Percentiles rank a stretch among this genome's conserved stretches.
Conservation (phyloP, 805 yeast species). For the Brettanomyces anomalus region DNA sequence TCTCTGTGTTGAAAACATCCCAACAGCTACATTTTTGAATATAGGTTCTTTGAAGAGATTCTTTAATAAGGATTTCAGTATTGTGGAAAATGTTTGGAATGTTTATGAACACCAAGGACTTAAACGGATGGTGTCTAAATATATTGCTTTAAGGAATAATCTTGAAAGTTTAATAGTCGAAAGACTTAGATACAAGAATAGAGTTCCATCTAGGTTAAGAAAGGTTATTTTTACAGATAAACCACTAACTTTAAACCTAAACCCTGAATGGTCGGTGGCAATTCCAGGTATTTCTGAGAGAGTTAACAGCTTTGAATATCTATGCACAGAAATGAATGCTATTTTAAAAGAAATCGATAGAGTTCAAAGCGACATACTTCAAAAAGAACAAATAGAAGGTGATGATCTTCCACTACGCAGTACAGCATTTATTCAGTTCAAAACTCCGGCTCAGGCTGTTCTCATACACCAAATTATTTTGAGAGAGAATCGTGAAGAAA, state of each 20-base stretch:
- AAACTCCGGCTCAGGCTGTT: slow-evolving; percentile 46
- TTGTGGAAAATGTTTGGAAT: slow-evolving; percentile 52
- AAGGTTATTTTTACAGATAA: slow-evolving; percentile 12
- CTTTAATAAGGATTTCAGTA: slow-evolving; percentile 30
- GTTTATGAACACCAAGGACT: slow-evolving; percentile 37
- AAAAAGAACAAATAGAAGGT: not conserved
- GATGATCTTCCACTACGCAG: slow-evolving; percentile 15
- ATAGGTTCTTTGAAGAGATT: slow-evolving; percentile 18
- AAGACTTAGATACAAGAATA: slow-evolving; percentile 24
- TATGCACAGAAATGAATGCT: slow-evolving; percentile 6
- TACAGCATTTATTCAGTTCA: slow-evolving; percentile 57
- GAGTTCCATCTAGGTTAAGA: slow-evolving; percentile 1
- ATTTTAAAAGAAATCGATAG: slow-evolving; percentile 6
- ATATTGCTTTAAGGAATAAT: slow-evolving; percentile 19
- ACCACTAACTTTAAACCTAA: slow-evolving; percentile 9
- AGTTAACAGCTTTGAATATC: slow-evolving; percentile 12
- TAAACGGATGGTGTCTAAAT: slow-evolving; percentile 22
- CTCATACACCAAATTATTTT: slow-evolving; percentile 53
- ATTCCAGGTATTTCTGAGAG: slow-evolving; percentile 16
- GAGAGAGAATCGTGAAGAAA: slow-evolving; percentile 31
- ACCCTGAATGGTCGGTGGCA: slow-evolving; percentile 5
- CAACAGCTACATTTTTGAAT: slow-evolving; percentile 27
- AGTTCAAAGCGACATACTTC: slow-evolving; percentile 6
- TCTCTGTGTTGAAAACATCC: slow-evolving; percentile 32
- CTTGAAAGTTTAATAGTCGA: slow-evolving; percentile 34